A percentile compares a stretch with the other conserved stretches of the same genome.
phyloP scores from a whole-genome alignment of 179 eudicot genomes.

The Actinidia arguta region DNA sequence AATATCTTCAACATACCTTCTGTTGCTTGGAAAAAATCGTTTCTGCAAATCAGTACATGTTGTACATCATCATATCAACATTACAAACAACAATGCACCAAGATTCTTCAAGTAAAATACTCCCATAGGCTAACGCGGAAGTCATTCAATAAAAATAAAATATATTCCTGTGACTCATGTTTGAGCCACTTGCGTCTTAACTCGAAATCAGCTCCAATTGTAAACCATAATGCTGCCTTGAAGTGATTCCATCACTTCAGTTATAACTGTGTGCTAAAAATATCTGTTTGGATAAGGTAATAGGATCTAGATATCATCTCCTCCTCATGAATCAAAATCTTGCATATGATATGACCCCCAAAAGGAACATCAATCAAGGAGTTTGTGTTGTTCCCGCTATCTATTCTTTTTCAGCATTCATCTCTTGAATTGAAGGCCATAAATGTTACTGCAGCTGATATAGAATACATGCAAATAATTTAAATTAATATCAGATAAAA shows the following conservation, averaged over 20 bases:
- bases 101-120: background rate
- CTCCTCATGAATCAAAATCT: constrained; percentile 2
- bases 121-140: background rate
- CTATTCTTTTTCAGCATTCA: constrained; percentile 49
- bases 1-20: too few species aligned
- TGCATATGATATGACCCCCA: background rate
- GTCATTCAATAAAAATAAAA: background rate
- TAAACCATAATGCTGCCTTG: background rate
- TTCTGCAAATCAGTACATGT: background rate
- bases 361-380: background rate
- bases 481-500: constrained; percentile 18
- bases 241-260: background rate
- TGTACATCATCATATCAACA: background rate
- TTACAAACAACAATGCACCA: background rate
- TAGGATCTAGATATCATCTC: background rate
- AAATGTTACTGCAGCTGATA: constrained; percentile 77
- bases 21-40: background rate
- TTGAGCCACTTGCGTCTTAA: background rate
- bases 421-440: constrained; percentile 88
- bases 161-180: background rate
- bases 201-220: background rate
- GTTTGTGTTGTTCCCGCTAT: constrained; percentile 29
- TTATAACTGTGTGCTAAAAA: background rate
- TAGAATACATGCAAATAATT: constrained; percentile 68
- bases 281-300: background rate